Evolutionary conservation across 495 filamentous ascomycete genomes (phyloP), one percentile per base, ranked within the genome.

Genomic region (Xylaria sp.): DNA sequence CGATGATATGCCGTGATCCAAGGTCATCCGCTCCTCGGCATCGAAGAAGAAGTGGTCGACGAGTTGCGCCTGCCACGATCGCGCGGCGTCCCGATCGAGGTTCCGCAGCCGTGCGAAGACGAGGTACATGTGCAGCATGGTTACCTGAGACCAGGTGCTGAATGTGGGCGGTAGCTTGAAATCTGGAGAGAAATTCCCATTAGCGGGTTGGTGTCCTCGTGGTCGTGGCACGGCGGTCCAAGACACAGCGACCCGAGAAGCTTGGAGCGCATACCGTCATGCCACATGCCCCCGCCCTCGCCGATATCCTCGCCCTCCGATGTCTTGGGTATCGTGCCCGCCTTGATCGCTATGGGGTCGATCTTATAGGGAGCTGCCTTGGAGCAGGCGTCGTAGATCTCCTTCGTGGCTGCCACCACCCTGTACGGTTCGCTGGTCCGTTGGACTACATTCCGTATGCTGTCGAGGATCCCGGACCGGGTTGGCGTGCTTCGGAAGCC

Each of bases 121-220:
- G 62, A 97, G 87, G 84, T 97, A 98, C 90, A 98, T 92, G 83
- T 99, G 94, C 17, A 98, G 87, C 84, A 98, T 94, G 24, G 94
- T 95, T 50, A 98, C 89, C 78, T 98, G 96, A 8, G 97, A 91
- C 97, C 96, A 99, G 59, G 93, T 95, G 70, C 88, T 92, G 82
- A 99, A 99, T 0, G 93, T 99, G 2, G 93, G 92, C 29, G 83
- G 80, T 37, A 97, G 88, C 17, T 86, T 88, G 64, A 85, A 94
- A 74, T 76, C 81, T 82, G 55, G 17, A 68, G 44, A 44, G 64
- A 67, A 29, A 41, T 24, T 14, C 50, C 44, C 31, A 57, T 74
- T 71, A 79, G 77, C 66, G 24, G 75, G 46, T 41, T 35, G 29
- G 29, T 35, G 26, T 9, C 17, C 48, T 8, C n/a, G 33, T 29